Conservation (phyloP, 352 stramenopile genomes). For the Globisporangium echinulatum region DNA sequence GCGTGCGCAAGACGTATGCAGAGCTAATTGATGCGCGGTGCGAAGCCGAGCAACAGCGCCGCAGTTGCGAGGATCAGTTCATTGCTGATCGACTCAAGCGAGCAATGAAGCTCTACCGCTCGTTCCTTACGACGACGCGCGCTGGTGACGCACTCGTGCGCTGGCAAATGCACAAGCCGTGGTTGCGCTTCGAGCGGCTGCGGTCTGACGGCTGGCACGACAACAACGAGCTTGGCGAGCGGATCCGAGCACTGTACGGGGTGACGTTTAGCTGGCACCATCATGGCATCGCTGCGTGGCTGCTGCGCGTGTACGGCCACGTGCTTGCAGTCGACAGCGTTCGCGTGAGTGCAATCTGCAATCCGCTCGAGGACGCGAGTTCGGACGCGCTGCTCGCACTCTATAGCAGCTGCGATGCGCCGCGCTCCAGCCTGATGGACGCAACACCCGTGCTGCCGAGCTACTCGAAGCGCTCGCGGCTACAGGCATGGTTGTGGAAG, state of each 20-base stretch:
- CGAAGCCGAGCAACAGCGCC: background rate
- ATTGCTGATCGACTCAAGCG: constrained; percentile 1
- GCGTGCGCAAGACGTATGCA: constrained; percentile 1
- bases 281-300: background rate
- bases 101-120: constrained; percentile 1
- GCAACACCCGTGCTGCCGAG: background rate
- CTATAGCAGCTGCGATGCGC: constrained; percentile 1
- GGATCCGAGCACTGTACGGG: background rate
- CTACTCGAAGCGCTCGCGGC: background rate
- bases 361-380: background rate
- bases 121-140: constrained; percentile 1
- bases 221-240: background rate
- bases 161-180: constrained; percentile 15
- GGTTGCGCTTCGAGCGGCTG: constrained; percentile 10
- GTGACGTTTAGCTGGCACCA: background rate
- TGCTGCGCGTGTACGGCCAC: background rate
- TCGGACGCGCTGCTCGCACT: background rate
- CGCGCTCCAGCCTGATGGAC: background rate
- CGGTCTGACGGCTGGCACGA: constrained; percentile 1
- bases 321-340: background rate
- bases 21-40: background rate
- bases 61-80: constrained; percentile 5
- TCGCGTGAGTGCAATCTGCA: background rate
- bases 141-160: constrained; percentile 1
- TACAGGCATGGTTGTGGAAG: constrained; percentile 1